Percentiles rank a stretch among this genome's conserved stretches.
Evolutionary conservation across 768 basidiomycete genomes (phyloP).

Genomic region (Russula olivacea): DNA sequence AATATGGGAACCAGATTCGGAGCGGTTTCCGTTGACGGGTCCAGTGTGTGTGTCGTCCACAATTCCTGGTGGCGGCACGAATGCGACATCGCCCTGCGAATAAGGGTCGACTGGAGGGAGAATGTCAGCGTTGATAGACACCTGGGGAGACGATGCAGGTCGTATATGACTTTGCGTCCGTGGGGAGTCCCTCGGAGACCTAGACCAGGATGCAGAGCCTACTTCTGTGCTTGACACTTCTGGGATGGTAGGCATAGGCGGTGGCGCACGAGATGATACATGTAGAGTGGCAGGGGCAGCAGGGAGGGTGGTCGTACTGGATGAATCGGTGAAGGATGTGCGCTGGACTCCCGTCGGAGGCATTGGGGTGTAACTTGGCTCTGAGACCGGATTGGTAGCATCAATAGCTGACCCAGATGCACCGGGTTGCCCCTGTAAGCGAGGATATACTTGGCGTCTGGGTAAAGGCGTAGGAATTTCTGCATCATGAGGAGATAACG

Average conservation of each 20-base stretch:
- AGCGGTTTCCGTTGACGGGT: neutral
- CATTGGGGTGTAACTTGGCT: neutral
- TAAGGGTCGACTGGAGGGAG: neutral
- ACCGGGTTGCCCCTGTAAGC: neutral
- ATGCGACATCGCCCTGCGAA: neutral
- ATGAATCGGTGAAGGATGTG: constrained; percentile 6
- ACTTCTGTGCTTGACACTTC: constrained; percentile 22
- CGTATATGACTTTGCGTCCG: neutral
- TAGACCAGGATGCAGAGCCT: constrained; percentile 7
- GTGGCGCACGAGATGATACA: constrained; percentile 10
- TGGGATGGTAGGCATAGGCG: constrained; percentile 22
- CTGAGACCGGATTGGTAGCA: neutral
- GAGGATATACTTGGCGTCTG: constrained; percentile 3
- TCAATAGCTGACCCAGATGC: neutral
- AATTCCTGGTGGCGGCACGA: constrained; percentile 13
- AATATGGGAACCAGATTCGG: neutral
- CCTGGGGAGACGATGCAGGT: neutral
- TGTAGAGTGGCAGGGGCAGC: constrained; percentile 1
- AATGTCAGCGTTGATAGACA: neutral
- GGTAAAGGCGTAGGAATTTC: neutral
- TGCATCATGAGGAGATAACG: neutral
- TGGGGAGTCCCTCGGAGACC: constrained; percentile 6
- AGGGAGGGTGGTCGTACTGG: constrained; percentile 23
- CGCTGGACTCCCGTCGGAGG: neutral
- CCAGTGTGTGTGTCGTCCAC: neutral